Percentiles rank a stretch among this genome's conserved stretches.
These are phyloP conservation scores for Eragrostis tef DNA, from an alignment of 202 grass and related monocot species.

Conservation along the genomic window DNA sequence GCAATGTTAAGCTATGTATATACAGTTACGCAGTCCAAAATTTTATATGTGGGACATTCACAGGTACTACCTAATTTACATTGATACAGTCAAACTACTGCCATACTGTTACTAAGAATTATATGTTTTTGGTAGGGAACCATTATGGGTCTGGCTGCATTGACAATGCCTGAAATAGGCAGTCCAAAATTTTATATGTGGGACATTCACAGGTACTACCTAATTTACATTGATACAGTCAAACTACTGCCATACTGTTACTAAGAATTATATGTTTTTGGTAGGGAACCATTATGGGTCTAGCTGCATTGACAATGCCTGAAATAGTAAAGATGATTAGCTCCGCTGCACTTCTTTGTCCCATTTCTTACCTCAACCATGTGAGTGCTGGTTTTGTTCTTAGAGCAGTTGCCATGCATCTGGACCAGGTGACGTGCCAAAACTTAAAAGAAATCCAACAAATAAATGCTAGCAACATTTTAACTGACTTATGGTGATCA, in stretches of 20 bases:
- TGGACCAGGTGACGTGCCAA: slow-evolving; percentile 80
- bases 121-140: slow-evolving; percentile 73
- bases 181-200: slow-evolving; percentile 77
- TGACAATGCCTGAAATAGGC: slow-evolving; percentile 72
- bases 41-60: slow-evolving; percentile 83
- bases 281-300: slow-evolving; percentile 96
- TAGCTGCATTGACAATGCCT: slow-evolving; percentile 79
- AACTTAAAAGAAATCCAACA: slow-evolving; percentile 35
- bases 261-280: slow-evolving; percentile 43
- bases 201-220: slow-evolving; percentile 85
- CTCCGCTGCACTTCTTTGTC: slow-evolving; percentile 92
- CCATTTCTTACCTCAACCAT: slow-evolving; percentile 96
- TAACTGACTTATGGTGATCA: slow-evolving; percentile 36
- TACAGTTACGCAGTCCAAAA: slow-evolving; percentile 66
- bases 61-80: slow-evolving; percentile 60
- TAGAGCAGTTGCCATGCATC: slow-evolving; percentile 77
- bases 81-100: slow-evolving; percentile 18
- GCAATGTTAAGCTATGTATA: slow-evolving; percentile 84
- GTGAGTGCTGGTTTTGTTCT: slow-evolving; percentile 79
- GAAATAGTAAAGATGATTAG: slow-evolving; percentile 76
- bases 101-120: slow-evolving; percentile 21
- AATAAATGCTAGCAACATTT: slow-evolving; percentile 40
- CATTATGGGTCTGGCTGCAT: slow-evolving; percentile 93
- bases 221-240: slow-evolving; percentile 20
- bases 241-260: background rate